Base-by-base conservation (phyloP, 257 asterid species). In the Cruciata laevipes region DNA sequence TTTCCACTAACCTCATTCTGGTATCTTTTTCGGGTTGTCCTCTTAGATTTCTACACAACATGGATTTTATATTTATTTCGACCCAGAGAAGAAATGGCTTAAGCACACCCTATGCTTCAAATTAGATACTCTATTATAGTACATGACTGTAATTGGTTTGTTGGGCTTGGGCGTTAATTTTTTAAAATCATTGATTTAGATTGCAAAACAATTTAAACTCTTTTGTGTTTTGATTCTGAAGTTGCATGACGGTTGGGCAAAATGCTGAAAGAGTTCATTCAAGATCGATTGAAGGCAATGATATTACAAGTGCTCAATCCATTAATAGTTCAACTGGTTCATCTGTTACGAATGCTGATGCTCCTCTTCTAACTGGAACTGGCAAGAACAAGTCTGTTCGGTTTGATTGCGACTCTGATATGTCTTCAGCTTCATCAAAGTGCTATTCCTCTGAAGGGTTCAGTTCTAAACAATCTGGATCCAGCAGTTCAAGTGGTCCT, bases 341-440 rank as follows among this genome's bases (percentile, higher is more conserved):
- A 59, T 40, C 67, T 24, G 24, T 38, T 59, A 56, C 66, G 1
- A 25, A 42, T 18, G 66, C 20, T 18, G 73, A 37, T 27, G 21
- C 13, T 0, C 31, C 67, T 0, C 31, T 60, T 59, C 73, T 24
- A 40, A 42, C 32, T 60, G 12, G 44, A 38, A 5, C 30, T 55
- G 23, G 77, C 71, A 77, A 75, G 75, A 75, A 31, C 69, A 86
- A 78, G 70, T 73, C 81, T 18, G 89, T 78, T 71, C 83, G 76
- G 57, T 82, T 84, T 69, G 80, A 81, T 35, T 52, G 70, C 32
- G 76, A 81, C 57, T 74, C 80, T 53, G 83, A 78, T 67, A 67
- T 62, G 52, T 75, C 81, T 31, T 77, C 80, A 65, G 56, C 59
- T 76, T 80, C 87, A 65, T 68, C 84, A 49, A 38, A 35, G 35